Base-by-base conservation (phyloP, 1,284 basidiomycete species). In the Naganishia cerealis region DNA sequence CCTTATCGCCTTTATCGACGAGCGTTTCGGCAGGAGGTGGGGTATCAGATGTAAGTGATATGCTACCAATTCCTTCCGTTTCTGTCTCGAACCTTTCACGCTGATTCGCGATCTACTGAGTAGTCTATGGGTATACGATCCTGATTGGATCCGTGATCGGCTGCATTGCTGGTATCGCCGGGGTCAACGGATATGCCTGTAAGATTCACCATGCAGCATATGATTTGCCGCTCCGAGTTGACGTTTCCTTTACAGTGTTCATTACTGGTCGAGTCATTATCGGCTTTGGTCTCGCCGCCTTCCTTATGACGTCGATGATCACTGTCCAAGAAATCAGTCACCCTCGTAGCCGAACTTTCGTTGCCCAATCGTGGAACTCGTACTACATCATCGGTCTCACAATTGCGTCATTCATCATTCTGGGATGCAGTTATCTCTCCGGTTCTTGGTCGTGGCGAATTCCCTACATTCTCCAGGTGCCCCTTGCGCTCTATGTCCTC, bases 291-390 rank as follows among this genome's bases (percentile, higher is more conserved):
- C 77, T 81, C 29, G 76, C 79, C n/a, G 76, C 80, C 1, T 81
- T 81, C 77, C 76, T 81, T 55, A 78, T 81, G 77, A 81, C 80
- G 1, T 80, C 79, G 18, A 74, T 81, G 63, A 74, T 78, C 53
- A 75, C 80, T 50, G 77, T 81, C 7, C 80, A 81, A 70, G 80
- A 81, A 72, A 81, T 81, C 58, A 73, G 79, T 9, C 80, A 81
- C 71, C 80, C 80, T 13, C 73, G 79, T 57, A 73, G 71, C 38
- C 73, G 80, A 59, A 67, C 70, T 2, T 66, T 71, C 33, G 68
- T 81, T 52, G 77, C 80, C 3, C 73, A 74, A 33, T 76, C 76
- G 5, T 81, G 80, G 79, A 74, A 81, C 73, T 79, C 76, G 29
- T 81, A 78, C 75, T 80, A 73, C 57, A 79, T 83, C 6, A 75